These are phyloP conservation scores for Hibiscus trionum DNA, from an alignment of 345 rosid species.

Conservation along the genomic window DNA sequence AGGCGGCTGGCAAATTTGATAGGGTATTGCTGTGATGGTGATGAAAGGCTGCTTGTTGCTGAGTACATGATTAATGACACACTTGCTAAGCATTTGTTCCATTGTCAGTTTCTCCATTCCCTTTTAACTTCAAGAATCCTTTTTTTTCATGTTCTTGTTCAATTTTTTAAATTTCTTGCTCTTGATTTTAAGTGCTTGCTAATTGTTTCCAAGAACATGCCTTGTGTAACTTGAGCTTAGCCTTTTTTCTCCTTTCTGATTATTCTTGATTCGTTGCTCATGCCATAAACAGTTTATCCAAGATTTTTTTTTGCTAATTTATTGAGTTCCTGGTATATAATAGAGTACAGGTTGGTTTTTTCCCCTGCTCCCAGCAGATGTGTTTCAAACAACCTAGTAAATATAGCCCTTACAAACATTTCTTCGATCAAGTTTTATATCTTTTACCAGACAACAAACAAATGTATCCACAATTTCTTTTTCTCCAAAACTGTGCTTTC, in stretches of 20 bases:
- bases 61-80: conserved; percentile 98
- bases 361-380: too few relatives aligned
- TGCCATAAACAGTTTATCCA: background rate
- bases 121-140: background rate
- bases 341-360: too few relatives aligned
- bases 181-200: conserved; percentile 1
- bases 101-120: conserved; percentile 36
- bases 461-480: too few relatives aligned
- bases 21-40: conserved; percentile 95
- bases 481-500: too few relatives aligned
- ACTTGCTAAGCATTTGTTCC: conserved; percentile 92
- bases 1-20: conserved; percentile 81
- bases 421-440: too few relatives aligned
- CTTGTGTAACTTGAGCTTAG: background rate
- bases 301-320: background rate
- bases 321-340: background rate
- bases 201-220: background rate
- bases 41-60: conserved; percentile 94
- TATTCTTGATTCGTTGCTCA: background rate
- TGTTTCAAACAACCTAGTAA: too few relatives aligned
- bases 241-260: background rate
- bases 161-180: conserved; percentile 4
- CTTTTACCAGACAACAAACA: too few relatives aligned
- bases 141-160: background rate
- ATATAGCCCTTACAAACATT: too few relatives aligned